Conservation (phyloP, 495 filamentous ascomycete species). For the Podospora fimiseda region DNA sequence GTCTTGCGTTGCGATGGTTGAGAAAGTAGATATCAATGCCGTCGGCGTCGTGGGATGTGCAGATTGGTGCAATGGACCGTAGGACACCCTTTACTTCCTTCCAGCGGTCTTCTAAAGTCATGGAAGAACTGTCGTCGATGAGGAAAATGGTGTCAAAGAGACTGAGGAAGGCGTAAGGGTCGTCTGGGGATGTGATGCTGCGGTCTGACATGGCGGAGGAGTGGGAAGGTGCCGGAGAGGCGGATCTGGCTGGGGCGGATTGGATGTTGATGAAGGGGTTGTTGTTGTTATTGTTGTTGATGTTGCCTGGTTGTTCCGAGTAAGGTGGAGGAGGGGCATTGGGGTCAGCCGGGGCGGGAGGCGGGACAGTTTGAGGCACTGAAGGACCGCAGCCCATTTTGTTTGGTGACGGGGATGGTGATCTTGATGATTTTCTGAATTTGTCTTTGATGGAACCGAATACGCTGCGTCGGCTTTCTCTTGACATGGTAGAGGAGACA, state of each 20-base stretch:
- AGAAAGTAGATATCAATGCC: constrained; percentile 96
- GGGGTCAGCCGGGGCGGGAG: not conserved
- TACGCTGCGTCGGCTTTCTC: constrained; percentile 2
- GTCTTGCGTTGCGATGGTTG: constrained; percentile 47
- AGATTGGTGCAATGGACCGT: constrained; percentile 73
- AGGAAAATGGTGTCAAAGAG: constrained; percentile 89
- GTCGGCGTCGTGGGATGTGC: constrained; percentile 73
- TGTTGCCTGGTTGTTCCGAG: not conserved
- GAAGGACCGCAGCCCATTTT: not conserved
- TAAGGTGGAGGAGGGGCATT: constrained; percentile 13
- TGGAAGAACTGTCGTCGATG: constrained; percentile 87
- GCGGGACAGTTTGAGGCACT: constrained; percentile 2
- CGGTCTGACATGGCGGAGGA: constrained; percentile 17
- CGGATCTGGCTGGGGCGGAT: not conserved
- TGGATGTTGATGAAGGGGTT: constrained; percentile 17
- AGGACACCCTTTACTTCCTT: constrained; percentile 67
- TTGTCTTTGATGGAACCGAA: constrained; percentile 20
- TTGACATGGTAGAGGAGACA: not conserved
- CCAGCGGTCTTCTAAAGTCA: constrained; percentile 72
- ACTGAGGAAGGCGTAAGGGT: constrained; percentile 74
- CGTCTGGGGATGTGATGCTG: constrained; percentile 39
- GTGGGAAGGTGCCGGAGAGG: constrained; percentile 20
- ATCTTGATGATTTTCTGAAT: constrained; percentile 11
- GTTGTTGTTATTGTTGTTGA: not conserved
- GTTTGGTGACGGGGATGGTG: constrained; percentile 1